Percentiles rank a stretch among this genome's conserved stretches.
These are phyloP conservation scores for Podospora appendiculata DNA, from an alignment of 495 filamentous ascomycete species.

Conservation along the genomic window DNA sequence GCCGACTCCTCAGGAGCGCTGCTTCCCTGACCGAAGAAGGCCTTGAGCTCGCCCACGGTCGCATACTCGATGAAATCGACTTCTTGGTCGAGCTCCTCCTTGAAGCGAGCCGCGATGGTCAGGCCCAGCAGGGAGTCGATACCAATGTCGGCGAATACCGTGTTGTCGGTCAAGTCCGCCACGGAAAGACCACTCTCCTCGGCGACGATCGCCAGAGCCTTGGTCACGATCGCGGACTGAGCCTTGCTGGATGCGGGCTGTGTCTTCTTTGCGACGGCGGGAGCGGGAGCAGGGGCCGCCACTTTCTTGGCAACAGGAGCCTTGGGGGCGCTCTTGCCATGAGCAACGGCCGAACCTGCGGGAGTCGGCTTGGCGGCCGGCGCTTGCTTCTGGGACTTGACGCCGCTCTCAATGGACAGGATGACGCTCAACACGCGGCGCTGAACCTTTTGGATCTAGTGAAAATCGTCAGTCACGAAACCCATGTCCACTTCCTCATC, in stretches of 20 bases:
- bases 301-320: too few relatives aligned
- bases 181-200: conserved; percentile 1
- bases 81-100: not conserved
- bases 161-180: not conserved
- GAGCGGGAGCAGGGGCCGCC: too few relatives aligned
- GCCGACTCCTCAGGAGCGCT: too few relatives aligned
- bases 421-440: not conserved
- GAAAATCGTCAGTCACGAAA: not conserved
- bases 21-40: not conserved
- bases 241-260: too few relatives aligned
- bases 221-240: too few relatives aligned
- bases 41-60: conserved; percentile 1
- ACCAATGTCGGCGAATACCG: not conserved
- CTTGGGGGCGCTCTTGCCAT: too few relatives aligned
- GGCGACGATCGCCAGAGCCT: not conserved
- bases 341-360: not conserved
- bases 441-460: not conserved
- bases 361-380: not conserved
- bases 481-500: too few relatives aligned
- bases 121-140: not conserved
- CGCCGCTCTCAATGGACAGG: not conserved
- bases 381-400: not conserved
- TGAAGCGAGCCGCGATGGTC: not conserved
- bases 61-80: not conserved
- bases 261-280: too few relatives aligned